phyloP scores from a whole-genome alignment of 352 stramenopile genomes.

The Chrysophaeum taylorii region DNA sequence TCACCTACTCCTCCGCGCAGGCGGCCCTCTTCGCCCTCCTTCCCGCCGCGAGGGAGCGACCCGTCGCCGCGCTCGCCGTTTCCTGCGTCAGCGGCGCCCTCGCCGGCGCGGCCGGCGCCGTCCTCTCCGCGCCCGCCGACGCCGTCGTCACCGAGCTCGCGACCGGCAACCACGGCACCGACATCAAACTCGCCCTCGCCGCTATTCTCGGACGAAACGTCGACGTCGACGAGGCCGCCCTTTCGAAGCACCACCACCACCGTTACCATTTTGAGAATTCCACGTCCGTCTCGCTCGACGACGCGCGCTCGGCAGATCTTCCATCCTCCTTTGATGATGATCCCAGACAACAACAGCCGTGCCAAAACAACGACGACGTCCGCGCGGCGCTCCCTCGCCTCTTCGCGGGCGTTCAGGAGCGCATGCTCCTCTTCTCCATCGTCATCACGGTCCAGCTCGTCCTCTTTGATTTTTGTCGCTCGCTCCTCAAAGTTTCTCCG shows the following conservation, averaged over 20 bases:
- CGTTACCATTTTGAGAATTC: too few species aligned
- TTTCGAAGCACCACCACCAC: not conserved
- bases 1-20: not conserved
- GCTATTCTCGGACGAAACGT: not conserved
- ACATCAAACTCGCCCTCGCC: not conserved
- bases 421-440: not conserved
- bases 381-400: not conserved
- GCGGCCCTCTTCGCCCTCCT: not conserved
- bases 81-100: not conserved
- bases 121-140: not conserved
- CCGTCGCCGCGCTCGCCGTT: not conserved
- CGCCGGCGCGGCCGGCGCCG: not conserved
- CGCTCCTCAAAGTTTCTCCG: not conserved
- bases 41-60: not conserved
- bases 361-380: not conserved
- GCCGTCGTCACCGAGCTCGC: constrained; percentile 6
- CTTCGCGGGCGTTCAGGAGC: not conserved
- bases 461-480: not conserved
- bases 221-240: too few species aligned
- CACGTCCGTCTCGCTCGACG: too few species aligned
- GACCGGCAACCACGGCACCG: not conserved
- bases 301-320: too few species aligned
- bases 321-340: too few species aligned
- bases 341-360: too few species aligned
- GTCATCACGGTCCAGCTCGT: constrained; percentile 3